Percentiles rank a stretch among this genome's conserved stretches.
Conservation (phyloP, 371 early-diverging fungal species). For the Spiromyces aspiralis region DNA sequence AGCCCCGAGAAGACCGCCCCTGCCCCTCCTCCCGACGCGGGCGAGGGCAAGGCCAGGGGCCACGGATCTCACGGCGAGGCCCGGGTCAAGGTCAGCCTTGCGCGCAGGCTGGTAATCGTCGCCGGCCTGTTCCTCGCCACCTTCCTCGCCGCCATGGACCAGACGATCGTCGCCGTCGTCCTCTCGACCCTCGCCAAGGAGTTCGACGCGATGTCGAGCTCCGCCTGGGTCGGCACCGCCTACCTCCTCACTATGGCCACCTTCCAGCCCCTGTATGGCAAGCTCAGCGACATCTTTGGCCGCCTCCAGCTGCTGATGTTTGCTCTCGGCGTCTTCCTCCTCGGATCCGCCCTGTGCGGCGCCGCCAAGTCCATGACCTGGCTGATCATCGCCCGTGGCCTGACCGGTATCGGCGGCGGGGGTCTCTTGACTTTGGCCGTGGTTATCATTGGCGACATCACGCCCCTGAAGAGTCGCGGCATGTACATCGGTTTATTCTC, state of each 20-base stretch:
- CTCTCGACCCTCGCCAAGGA: slow-evolving; percentile 50
- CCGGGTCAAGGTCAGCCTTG: too few relatives aligned
- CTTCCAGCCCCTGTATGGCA: slow-evolving; percentile 34
- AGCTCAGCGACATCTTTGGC: slow-evolving; percentile 34
- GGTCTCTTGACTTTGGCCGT: slow-evolving; percentile 41
- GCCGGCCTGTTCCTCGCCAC: slow-evolving; percentile 28
- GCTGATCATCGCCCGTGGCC: slow-evolving; percentile 47
- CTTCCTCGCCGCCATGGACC: slow-evolving; percentile 46
- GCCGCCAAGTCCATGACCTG: slow-evolving; percentile 33
- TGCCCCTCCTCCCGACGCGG: too few relatives aligned
- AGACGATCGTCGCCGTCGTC: slow-evolving; percentile 58
- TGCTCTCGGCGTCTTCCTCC: slow-evolving; percentile 31
- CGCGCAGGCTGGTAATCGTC: not conserved
- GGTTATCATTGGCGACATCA: slow-evolving; percentile 21
- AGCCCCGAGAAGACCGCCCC: too few relatives aligned
- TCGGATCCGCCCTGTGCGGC: slow-evolving; percentile 38
- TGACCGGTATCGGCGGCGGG: slow-evolving; percentile 60
- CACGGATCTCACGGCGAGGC: too few relatives aligned
- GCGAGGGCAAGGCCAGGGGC: too few relatives aligned
- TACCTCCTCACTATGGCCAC: slow-evolving; percentile 41
- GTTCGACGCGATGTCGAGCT: slow-evolving; percentile 33
- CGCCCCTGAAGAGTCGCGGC: slow-evolving; percentile 28
- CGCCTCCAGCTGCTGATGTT: slow-evolving; percentile 27
- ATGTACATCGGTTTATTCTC: slow-evolving; percentile 37
- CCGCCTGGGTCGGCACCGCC: slow-evolving; percentile 30